A percentile compares a stretch with the other conserved stretches of the same genome.
Conservation (phyloP, 2,329 filamentous ascomycete genomes). For the Alternaria hordeiaustralica region DNA sequence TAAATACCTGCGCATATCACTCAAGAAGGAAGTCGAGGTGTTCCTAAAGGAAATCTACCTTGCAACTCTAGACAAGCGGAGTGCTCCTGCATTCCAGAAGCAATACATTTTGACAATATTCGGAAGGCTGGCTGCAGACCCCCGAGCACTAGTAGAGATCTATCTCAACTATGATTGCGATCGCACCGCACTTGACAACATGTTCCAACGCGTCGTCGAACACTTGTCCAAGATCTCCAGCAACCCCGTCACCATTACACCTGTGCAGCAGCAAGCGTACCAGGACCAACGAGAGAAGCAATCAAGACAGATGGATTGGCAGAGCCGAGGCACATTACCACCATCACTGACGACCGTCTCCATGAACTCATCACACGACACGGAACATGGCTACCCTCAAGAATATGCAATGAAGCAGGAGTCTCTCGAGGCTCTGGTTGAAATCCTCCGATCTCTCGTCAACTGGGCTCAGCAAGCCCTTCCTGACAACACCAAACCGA, state of each 20-base stretch:
- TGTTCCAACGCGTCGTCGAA: slow-evolving; percentile 93
- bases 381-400: slow-evolving; percentile 76
- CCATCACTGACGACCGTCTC: slow-evolving; percentile 83
- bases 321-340: slow-evolving; percentile 81
- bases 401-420: slow-evolving; percentile 93
- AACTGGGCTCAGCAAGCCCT: slow-evolving; percentile 84
- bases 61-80: slow-evolving; percentile 85
- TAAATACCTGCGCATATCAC: slow-evolving; percentile 87
- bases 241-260: slow-evolving; percentile 74
- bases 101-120: slow-evolving; percentile 88
- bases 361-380: slow-evolving; percentile 64
- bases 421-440: slow-evolving; percentile 85
- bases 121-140: slow-evolving; percentile 82
- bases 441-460: slow-evolving; percentile 86
- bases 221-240: slow-evolving; percentile 89
- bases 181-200: slow-evolving; percentile 88
- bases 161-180: slow-evolving; percentile 99
- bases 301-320: slow-evolving; percentile 75
- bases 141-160: slow-evolving; percentile 87
- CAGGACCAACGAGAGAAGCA: slow-evolving; percentile 75
- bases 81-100: slow-evolving; percentile 88
- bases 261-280: slow-evolving; percentile 82
- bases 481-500: slow-evolving; percentile 54
- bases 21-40: slow-evolving; percentile 99
- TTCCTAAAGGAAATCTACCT: slow-evolving; percentile 98